A percentile compares a stretch with the other conserved stretches of the same genome.
Evolutionary conservation across 352 stramenopile genomes (phyloP).

Genomic region (Phytophthora syringae): DNA sequence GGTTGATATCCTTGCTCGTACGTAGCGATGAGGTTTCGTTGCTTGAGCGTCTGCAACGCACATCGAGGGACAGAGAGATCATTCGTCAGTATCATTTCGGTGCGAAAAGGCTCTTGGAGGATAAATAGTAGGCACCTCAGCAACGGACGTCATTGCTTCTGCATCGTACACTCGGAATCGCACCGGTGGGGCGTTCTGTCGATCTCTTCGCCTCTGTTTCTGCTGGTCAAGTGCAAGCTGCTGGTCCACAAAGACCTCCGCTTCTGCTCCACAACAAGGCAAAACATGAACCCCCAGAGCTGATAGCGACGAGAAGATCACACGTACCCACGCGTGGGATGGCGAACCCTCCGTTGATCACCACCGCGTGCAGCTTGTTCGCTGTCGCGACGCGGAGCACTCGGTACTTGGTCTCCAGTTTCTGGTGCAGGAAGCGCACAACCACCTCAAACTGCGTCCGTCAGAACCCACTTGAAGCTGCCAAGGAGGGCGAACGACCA

Average conservation of each 20-base stretch:
- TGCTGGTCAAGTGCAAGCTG: conserved; percentile 33
- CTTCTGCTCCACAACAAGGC: conserved; percentile 36
- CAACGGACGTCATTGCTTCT: conserved; percentile 45
- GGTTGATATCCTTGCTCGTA: conserved; percentile 34
- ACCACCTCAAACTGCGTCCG: conserved; percentile 59
- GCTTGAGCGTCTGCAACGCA: conserved; percentile 36
- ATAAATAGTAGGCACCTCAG: conserved; percentile 39
- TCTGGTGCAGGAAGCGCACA: conserved; percentile 44
- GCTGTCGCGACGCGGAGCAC: conserved; percentile 47
- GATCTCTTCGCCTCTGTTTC: conserved; percentile 25
- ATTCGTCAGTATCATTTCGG: neutral
- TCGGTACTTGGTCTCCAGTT: conserved; percentile 59
- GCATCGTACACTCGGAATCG: conserved; percentile 52
- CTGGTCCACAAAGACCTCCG: conserved; percentile 58
- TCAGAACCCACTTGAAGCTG: neutral
- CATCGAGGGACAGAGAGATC: too few species aligned
- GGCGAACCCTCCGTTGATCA: conserved; percentile 57
- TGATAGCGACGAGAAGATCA: neutral
- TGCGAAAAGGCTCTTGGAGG: too few species aligned
- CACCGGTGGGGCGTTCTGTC: conserved; percentile 16
- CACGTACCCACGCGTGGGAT: conserved; percentile 64
- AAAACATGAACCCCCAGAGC: conserved; percentile 5
- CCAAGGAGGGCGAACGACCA: too few species aligned
- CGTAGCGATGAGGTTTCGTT: conserved; percentile 39
- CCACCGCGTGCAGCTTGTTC: conserved; percentile 45